Evolutionary conservation across 2,329 filamentous ascomycete genomes (phyloP), one percentile per base, ranked within the genome.

Genomic region (Colletotrichum limetticola): DNA sequence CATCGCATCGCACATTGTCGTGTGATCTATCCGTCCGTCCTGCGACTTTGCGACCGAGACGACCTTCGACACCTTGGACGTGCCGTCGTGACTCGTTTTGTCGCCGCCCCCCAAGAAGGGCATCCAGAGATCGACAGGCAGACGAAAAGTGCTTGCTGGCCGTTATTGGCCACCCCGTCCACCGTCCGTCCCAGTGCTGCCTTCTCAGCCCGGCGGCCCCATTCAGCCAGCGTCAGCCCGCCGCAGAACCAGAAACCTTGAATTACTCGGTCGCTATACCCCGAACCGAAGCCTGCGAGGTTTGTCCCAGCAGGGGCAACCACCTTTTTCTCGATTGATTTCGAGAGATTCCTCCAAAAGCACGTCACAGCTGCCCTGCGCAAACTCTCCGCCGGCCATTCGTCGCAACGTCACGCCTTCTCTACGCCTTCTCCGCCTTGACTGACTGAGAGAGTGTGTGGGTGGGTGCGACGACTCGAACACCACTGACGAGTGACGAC

Each of bases 311-410:
- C 59, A 53, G 60, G 35, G 7, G 66, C 61, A 22, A 49, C 56
- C 46, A 37, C 35, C 52, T 42, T 42, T 42, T 56, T 11, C 26
- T 46, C 19, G n/a, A 49, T 24, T 32, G 66, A 70, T 73, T 66
- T 73, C 71, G 66, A 73, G 46, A 73, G 56, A 73, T 42, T 73
- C 42, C 60, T 46, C 24, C 37, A 61, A 70, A 71, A 73, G 57
- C 71, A 73, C 71, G 71, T 73, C 71, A 73, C 70, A 65, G 35
- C 32, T 52, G n/a, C 55, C 64, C 56, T 24, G 30, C 62, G 28
- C 49, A 6, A 49, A 49, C 35, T 57, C 22, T 52, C 35, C 52
- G 24, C 22, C 55, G n/a, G 55, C 52, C 30, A 57, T 66, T 32
- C 26, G 57, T 67, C 35, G 49, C 64, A 61, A 56, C 66, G 53